Conservation (phyloP, 768 basidiomycete species). For the Inosperma sp. region DNA sequence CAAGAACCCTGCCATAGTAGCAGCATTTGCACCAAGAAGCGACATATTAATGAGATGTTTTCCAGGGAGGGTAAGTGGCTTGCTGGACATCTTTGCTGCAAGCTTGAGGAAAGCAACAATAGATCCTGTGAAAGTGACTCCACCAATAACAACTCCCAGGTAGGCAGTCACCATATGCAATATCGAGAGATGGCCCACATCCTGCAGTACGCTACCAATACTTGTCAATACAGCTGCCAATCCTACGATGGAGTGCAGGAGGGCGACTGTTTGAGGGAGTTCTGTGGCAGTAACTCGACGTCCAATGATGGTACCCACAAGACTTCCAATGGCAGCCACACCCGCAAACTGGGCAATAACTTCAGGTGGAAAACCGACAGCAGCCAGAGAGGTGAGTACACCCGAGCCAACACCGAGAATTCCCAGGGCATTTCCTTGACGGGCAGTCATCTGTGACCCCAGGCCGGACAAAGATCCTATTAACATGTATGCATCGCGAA, state of each 20-base stretch:
- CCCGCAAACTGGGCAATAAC: slow-evolving; percentile 75
- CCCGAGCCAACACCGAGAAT: slow-evolving; percentile 82
- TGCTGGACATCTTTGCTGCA: slow-evolving; percentile 75
- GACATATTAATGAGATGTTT: slow-evolving; percentile 71
- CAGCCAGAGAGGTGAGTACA: slow-evolving; percentile 72
- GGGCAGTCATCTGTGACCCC: slow-evolving; percentile 73
- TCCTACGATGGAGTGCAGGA: slow-evolving; percentile 86
- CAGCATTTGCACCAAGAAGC: slow-evolving; percentile 66
- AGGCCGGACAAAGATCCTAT: slow-evolving; percentile 76
- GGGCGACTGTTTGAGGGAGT: slow-evolving; percentile 73
- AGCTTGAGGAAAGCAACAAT: slow-evolving; percentile 87
- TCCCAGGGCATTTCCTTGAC: slow-evolving; percentile 86
- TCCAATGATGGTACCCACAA: slow-evolving; percentile 68
- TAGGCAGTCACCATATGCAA: slow-evolving; percentile 84
- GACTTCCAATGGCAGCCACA: slow-evolving; percentile 69
- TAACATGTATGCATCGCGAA: slow-evolving; percentile 3
- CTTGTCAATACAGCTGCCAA: slow-evolving; percentile 86
- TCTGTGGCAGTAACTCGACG: slow-evolving; percentile 84
- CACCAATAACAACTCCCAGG: slow-evolving; percentile 80
- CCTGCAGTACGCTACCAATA: slow-evolving; percentile 74
- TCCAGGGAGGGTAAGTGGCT: slow-evolving; percentile 66
- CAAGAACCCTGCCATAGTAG: slow-evolving; percentile 76
- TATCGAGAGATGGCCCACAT: slow-evolving; percentile 60
- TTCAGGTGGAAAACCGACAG: slow-evolving; percentile 76
- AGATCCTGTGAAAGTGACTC: slow-evolving; percentile 86